Evolutionary conservation across 2,329 filamentous ascomycete species (phyloP), one percentile per base, ranked within the genome.

Genomic region (Proliferodiscus dingleyae): DNA sequence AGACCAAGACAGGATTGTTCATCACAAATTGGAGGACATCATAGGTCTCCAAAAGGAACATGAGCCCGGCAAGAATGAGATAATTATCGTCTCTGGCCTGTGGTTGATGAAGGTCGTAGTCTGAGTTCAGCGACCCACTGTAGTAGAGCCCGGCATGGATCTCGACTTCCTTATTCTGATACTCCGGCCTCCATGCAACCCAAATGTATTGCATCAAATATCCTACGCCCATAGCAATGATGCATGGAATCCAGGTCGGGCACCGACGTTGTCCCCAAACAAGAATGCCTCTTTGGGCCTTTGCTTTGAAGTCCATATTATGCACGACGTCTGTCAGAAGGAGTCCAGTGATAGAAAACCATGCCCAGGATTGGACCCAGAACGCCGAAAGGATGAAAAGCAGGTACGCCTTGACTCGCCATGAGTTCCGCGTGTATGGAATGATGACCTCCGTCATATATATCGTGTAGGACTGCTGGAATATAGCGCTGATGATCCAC

Each of bases 401-500:
- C 9, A 49, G 32, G 0, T 39, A 19, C 10, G 36, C 49, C 29
- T 53, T 41, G 8, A 53, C 43, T n/a, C 54, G 44, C 53, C 54
- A 55, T 30, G 39, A 34, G 10, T 37, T 41, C 5, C 53, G 43
- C 3, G 54, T 57, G 33, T 54, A 56, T 1, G 55, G 71, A 8
- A 72, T 61, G 42, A 70, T 70, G 45, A 72, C 56, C 69, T 72
- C 71, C 4, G 68, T 62, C 59, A 72, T 71, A 53, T 71, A 74
- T 7, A 72, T 63, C 0, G 71, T 74, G 55, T 70, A 72, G 51
- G 65, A 68, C 49, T 73, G 71, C 42, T 65, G 61, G 52, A 69
- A 73, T 13, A 73, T 61, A n/a, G 68, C 61, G 5, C 63, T 68
- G 23, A 71, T 52, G 8, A 65, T 66, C 69, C 70, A 73, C n/a